Conservation (phyloP, 768 basidiomycete genomes). For the Tulasnella sp. region DNA sequence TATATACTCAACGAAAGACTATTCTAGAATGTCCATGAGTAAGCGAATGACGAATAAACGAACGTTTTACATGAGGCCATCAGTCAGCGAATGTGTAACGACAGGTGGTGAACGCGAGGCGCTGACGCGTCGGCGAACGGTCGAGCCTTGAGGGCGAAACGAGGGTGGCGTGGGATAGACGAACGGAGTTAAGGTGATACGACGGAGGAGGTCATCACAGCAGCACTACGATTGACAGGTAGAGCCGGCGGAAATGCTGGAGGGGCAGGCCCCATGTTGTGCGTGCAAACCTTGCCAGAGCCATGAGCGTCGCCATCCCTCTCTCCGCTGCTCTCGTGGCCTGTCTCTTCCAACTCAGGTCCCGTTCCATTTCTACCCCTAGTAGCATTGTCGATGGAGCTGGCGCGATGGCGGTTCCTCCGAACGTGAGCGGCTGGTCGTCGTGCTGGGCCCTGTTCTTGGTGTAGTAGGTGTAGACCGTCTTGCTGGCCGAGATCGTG, state of each 20-base stretch:
- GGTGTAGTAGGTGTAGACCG: slow-evolving; percentile 13
- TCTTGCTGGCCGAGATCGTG: slow-evolving; percentile 16
- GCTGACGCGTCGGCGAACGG: no score
- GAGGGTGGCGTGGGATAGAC: no score
- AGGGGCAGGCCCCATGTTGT: neutral
- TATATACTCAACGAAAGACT: no score
- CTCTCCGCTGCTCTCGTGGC: neutral
- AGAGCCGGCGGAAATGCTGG: neutral
- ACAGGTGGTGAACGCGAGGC: no score
- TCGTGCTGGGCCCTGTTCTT: neutral
- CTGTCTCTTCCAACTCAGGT: slow-evolving; percentile 14
- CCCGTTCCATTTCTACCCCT: slow-evolving; percentile 12
- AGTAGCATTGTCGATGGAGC: neutral
- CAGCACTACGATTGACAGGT: neutral
- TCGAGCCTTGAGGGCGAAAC: no score
- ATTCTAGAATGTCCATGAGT: no score
- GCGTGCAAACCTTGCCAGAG: neutral
- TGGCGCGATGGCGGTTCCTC: neutral
- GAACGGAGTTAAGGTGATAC: no score
- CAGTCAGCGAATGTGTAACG: no score
- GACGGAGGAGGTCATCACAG: no score
- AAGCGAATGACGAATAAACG: no score
- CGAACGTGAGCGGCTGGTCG: slow-evolving; percentile 7
- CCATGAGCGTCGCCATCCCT: neutral
- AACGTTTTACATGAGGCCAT: no score